Evolutionary conservation across 345 rosid species (phyloP).

Genomic region (Erucastrum elatum): DNA sequence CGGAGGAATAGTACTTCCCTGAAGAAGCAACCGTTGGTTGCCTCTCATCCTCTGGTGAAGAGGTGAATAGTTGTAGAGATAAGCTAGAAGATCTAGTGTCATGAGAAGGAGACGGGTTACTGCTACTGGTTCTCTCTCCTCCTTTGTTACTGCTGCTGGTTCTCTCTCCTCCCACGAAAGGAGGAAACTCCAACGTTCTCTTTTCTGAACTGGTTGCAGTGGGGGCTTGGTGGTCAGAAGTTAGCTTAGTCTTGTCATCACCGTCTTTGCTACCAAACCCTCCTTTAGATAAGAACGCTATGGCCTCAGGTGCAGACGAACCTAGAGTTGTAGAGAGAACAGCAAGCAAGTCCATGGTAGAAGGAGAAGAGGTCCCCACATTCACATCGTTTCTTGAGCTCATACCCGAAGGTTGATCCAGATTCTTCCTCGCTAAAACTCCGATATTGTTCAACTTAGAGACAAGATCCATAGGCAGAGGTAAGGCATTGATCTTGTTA

Average conservation of each 20-base stretch:
- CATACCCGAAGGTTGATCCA: conserved; percentile 41
- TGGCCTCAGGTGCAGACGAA: conserved; percentile 58
- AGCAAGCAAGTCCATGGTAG: conserved; percentile 72
- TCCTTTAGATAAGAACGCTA: conserved; percentile 55
- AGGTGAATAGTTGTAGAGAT: conserved; percentile 70
- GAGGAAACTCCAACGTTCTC: conserved; percentile 49
- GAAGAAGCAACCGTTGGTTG: conserved; percentile 68
- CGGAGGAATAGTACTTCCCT: conserved; percentile 82
- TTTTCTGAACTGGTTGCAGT: conserved; percentile 41
- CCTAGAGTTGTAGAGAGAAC: conserved; percentile 71
- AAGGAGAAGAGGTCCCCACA: conserved; percentile 47
- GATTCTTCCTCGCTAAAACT: conserved; percentile 45
- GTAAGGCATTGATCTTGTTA: conserved; percentile 76
- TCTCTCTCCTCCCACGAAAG: conserved; percentile 56
- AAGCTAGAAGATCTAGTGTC: conserved; percentile 59
- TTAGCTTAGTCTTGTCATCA: conserved; percentile 47
- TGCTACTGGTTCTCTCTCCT: conserved; percentile 62
- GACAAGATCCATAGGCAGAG: conserved; percentile 66
- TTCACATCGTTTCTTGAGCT: conserved; percentile 44
- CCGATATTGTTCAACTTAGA: conserved; percentile 55
- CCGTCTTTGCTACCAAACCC: conserved; percentile 60
- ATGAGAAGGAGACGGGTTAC: conserved; percentile 62
- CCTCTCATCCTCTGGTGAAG: conserved; percentile 66
- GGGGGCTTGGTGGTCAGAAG: conserved; percentile 42
- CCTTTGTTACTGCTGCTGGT: conserved; percentile 51